A percentile compares a stretch with the other conserved stretches of the same genome.
Evolutionary conservation across 2,329 filamentous ascomycete genomes (phyloP).

Genomic region (Emergomyces orientalis): DNA sequence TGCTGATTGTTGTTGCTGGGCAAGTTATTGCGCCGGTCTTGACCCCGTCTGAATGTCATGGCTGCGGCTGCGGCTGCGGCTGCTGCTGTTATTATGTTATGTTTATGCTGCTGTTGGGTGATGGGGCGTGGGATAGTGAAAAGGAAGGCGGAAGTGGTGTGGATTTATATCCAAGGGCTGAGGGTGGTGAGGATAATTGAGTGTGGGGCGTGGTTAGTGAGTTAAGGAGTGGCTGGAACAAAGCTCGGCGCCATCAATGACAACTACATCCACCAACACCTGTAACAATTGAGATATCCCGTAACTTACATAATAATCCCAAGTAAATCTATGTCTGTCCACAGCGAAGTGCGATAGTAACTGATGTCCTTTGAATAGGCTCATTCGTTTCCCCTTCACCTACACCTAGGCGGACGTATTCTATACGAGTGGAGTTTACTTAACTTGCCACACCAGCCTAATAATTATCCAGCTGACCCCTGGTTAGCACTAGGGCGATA

Average conservation of each 20-base stretch:
- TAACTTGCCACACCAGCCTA: background rate
- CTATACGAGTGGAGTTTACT: background rate
- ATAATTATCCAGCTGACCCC: background rate
- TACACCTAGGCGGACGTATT: too few relatives aligned
- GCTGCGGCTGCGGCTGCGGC: conserved; percentile 6
- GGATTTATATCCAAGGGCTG: background rate
- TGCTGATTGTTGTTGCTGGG: conserved; percentile 18
- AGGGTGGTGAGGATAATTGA: background rate
- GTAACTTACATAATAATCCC: background rate
- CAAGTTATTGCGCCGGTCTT: conserved; percentile 23
- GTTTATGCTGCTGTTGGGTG: background rate
- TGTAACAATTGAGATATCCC: background rate
- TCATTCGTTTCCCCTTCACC: background rate
- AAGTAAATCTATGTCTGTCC: background rate
- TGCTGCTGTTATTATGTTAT: background rate
- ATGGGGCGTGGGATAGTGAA: background rate
- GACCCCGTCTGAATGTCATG: conserved; percentile 28
- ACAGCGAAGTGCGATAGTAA: background rate
- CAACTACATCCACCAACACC: background rate
- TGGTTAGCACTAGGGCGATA: background rate
- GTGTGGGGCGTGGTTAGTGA: too few relatives aligned
- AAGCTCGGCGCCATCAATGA: background rate
- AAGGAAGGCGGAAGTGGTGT: background rate
- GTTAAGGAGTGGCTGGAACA: background rate
- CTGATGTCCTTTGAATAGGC: background rate